phyloP scores from a whole-genome alignment of 768 basidiomycete genomes.

The Psilocybe sp. region DNA sequence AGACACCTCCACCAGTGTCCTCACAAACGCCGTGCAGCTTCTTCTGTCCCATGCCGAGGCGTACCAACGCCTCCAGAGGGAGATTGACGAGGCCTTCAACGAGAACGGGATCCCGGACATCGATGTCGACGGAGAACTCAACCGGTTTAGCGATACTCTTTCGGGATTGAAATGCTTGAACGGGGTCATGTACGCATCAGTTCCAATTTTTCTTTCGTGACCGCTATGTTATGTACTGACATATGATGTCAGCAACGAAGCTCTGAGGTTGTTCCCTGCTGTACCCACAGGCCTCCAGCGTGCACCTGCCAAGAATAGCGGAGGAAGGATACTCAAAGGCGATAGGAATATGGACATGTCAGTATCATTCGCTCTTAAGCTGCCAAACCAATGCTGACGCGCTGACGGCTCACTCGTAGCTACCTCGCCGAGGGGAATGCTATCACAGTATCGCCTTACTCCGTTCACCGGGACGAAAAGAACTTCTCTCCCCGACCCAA shows the following conservation, averaged over 20 bases:
- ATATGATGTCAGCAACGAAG: conserved; percentile 28
- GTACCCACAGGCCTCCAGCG: conserved; percentile 31
- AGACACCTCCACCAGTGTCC: conserved; percentile 23
- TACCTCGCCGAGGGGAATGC: conserved; percentile 40
- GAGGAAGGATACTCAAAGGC: conserved; percentile 18
- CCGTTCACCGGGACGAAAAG: conserved; percentile 33
- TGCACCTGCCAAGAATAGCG: conserved; percentile 25
- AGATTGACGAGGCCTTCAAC: conserved; percentile 21
- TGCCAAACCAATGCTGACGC: too few relatives aligned
- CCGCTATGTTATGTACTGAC: neutral
- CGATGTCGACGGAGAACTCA: conserved; percentile 1
- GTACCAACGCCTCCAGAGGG: conserved; percentile 20
- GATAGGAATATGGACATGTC: neutral
- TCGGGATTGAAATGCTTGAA: conserved; percentile 25
- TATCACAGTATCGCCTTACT: conserved; percentile 31
- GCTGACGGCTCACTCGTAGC: conserved; percentile 20
- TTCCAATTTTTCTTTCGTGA: neutral
- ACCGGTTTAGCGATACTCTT: conserved; percentile 13
- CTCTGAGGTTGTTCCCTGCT: conserved; percentile 33
- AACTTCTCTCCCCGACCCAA: conserved; percentile 38
- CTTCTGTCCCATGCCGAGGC: conserved; percentile 21
- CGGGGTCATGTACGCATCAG: conserved; percentile 28
- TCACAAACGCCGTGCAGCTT: conserved; percentile 21
- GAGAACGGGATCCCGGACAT: conserved; percentile 6
- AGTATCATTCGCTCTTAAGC: too few relatives aligned